A percentile compares a stretch with the other conserved stretches of the same genome.
phyloP scores from a whole-genome alignment of 306 rosid genomes.

The Vigna unguiculata region DNA sequence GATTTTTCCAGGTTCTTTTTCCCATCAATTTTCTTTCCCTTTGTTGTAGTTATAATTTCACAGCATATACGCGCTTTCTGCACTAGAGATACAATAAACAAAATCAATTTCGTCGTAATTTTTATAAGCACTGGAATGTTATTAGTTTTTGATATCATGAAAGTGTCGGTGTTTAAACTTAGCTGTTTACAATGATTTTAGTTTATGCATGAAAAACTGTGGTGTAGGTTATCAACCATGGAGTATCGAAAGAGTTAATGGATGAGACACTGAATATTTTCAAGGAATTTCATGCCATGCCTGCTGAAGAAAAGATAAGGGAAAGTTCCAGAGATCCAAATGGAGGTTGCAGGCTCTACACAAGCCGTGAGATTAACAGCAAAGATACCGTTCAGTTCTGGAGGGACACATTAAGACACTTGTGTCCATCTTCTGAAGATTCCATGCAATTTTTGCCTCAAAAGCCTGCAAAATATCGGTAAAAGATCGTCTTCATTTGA shows the following conservation, averaged over 20 bases:
- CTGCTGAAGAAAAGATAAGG: slow-evolving; percentile 56
- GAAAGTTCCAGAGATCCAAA: slow-evolving; percentile 63
- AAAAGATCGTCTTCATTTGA: background rate
- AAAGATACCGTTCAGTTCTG: slow-evolving; percentile 59
- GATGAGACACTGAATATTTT: slow-evolving; percentile 54
- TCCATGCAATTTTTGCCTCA: slow-evolving; percentile 68
- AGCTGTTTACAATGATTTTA: too few species aligned
- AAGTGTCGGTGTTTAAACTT: too few species aligned
- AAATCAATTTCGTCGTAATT: too few species aligned
- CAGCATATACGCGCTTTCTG: too few species aligned
- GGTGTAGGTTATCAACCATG: slow-evolving; percentile 46
- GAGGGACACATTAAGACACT: slow-evolving; percentile 70
- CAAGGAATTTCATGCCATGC: slow-evolving; percentile 68
- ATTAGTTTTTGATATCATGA: too few species aligned
- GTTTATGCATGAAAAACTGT: background rate
- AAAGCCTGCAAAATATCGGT: slow-evolving; percentile 66
- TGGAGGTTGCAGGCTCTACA: slow-evolving; percentile 65
- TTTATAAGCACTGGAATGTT: background rate
- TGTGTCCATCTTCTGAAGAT: slow-evolving; percentile 57
- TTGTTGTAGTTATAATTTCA: background rate
- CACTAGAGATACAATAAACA: too few species aligned
- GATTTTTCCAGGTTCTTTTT: slow-evolving; percentile 72
- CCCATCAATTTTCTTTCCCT: background rate
- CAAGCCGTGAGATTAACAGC: slow-evolving; percentile 65
- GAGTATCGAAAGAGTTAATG: slow-evolving; percentile 48